Percentiles rank a stretch among this genome's conserved stretches.
These are phyloP conservation scores for Tranzscheliella williamsii DNA, from an alignment of 1,284 basidiomycete species.

Conservation along the genomic window DNA sequence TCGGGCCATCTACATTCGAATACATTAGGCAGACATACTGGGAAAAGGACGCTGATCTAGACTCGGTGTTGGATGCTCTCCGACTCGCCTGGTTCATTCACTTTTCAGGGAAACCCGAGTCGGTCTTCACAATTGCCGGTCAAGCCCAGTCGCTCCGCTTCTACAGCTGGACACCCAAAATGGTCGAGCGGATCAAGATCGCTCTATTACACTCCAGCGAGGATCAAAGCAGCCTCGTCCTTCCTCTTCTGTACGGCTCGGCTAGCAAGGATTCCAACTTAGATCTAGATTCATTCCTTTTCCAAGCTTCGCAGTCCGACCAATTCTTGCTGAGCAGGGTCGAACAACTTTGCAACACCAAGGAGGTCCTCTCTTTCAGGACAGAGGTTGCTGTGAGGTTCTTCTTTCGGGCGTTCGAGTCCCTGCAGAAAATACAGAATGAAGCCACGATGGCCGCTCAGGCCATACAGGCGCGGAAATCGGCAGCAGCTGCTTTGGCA, in stretches of 20 bases:
- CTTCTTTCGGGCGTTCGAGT: slow-evolving; percentile 19
- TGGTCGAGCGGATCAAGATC: slow-evolving; percentile 23
- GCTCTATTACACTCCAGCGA: slow-evolving; percentile 13
- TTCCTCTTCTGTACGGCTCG: slow-evolving; percentile 9
- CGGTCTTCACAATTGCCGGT: slow-evolving; percentile 29
- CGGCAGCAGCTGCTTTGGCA: neutral
- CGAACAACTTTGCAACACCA: slow-evolving; percentile 8
- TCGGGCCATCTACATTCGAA: slow-evolving; percentile 43
- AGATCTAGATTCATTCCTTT: slow-evolving; percentile 8
- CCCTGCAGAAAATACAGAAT: slow-evolving; percentile 21
- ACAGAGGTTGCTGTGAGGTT: slow-evolving; percentile 25
- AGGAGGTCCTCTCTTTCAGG: slow-evolving; percentile 24
- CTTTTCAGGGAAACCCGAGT: slow-evolving; percentile 37
- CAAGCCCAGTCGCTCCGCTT: slow-evolving; percentile 14
- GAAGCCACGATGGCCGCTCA: slow-evolving; percentile 19
- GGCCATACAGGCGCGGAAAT: slow-evolving; percentile 15
- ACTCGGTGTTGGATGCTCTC: slow-evolving; percentile 35
- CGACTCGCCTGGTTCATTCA: slow-evolving; percentile 40
- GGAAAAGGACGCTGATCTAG: slow-evolving; percentile 43
- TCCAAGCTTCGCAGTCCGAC: slow-evolving; percentile 16
- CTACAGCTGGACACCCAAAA: slow-evolving; percentile 30
- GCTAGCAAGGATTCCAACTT: neutral
- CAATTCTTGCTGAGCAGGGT: slow-evolving; percentile 18
- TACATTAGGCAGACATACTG: slow-evolving; percentile 43
- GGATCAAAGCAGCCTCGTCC: slow-evolving; percentile 1